A percentile compares a stretch with the other conserved stretches of the same genome.
Conservation (phyloP, 2,329 filamentous ascomycete species). For the Pseudogymnoascus sp. region DNA sequence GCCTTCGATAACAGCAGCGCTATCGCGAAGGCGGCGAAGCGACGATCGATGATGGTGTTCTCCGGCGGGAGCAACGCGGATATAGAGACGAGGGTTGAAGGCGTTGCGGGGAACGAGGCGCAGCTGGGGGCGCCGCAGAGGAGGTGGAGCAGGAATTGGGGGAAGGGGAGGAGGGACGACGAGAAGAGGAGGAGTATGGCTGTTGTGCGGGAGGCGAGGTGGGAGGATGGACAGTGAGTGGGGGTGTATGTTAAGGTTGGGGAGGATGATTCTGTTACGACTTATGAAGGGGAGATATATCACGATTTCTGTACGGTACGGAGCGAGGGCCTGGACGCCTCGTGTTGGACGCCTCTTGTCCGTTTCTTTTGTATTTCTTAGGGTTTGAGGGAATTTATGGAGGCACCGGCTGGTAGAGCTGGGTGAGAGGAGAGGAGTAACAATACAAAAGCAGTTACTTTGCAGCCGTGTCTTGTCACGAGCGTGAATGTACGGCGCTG, state of each 20-base stretch:
- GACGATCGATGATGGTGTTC: background rate
- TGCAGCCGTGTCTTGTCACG: background rate
- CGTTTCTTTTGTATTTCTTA: conserved; percentile 6
- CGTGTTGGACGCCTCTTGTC: background rate
- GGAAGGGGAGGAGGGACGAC: background rate
- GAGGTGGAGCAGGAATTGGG: conserved; percentile 5
- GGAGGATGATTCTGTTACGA: background rate
- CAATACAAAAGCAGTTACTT: background rate
- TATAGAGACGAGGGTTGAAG: background rate
- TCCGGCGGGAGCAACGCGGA: background rate
- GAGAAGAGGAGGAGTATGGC: conserved; percentile 9
- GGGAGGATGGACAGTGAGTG: background rate
- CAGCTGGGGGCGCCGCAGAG: background rate
- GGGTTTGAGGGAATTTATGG: background rate
- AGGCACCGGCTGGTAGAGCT: background rate
- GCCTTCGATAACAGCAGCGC: background rate
- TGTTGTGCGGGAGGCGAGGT: conserved; percentile 2
- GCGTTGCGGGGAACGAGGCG: background rate
- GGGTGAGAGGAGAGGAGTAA: conserved; percentile 4
- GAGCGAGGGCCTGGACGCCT: background rate
- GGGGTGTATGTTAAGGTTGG: background rate
- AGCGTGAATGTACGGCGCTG: background rate
- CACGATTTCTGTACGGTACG: background rate
- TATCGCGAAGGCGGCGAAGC: background rate
- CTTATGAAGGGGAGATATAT: background rate